Evolutionary conservation across 176 grass and related monocot species (phyloP), one percentile per base, ranked within the genome.

Genomic region (Musa itinerans): DNA sequence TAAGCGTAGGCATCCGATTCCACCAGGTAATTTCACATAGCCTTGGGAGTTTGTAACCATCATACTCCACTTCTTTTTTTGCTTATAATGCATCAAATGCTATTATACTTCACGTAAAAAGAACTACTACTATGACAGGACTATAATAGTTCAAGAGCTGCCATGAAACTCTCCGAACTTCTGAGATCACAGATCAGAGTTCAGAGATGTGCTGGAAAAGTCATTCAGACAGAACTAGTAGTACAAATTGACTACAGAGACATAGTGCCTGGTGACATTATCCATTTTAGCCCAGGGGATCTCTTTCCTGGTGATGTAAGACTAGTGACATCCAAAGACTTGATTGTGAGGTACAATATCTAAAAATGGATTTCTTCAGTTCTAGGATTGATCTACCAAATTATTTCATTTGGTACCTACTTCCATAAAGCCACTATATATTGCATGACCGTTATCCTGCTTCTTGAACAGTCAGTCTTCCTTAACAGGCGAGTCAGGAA

Each of bases 391-490:
- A 29, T 50, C n/a, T 52, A 25, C 15, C 53, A 74, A 57, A 29
- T 74, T 43, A 19, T 29, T 9, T 52, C 12, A 59, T 75, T 16
- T 59, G 26, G 59, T 57, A 74, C 5, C 73, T 59, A 26, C 23
- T 48, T 64, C 19, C 16, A 43, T 10, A 62, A 15, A 16, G 25
- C 26, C 34, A 21, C 53, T 69, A 56, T 43, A 43, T 17, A 69
- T 68, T 26, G 49, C 68, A 80, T 72, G 34, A 80, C 34, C 29
- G 26, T 51, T 16, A 52, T 76, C 55, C 78, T 80, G 22, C 13
- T 81, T 22, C 50, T 68, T 72, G 75, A 85, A 81, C 83, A 85
- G 83, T 78, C 83, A 85, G 58, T 81, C 83, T 73, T 85, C 83
- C 49, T 58, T 85, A 67, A 85, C 83, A 78, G 83, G 78, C 13